Conservation (phyloP, 768 basidiomycete genomes). For the Leccinellum luteum region DNA sequence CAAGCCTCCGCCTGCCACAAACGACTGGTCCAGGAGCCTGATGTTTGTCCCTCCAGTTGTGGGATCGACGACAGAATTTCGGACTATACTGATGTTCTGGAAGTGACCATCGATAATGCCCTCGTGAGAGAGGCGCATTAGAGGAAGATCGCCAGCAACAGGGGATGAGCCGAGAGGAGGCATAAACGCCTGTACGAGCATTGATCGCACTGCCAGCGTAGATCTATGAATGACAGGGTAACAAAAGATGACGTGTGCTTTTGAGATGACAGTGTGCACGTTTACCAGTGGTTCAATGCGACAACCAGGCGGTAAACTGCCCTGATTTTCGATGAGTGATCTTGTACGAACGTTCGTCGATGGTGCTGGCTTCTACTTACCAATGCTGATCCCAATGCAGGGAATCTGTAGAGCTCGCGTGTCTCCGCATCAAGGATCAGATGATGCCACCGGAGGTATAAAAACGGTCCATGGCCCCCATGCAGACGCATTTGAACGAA, state of each 20-base stretch:
- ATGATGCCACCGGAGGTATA: background rate
- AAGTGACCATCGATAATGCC: background rate
- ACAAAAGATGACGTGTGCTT: background rate
- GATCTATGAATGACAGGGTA: background rate
- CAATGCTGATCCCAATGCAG: background rate
- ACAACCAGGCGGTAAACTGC: background rate
- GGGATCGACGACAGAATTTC: background rate
- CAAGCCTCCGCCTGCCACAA: background rate
- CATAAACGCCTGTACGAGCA: background rate
- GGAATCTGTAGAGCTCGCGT: background rate
- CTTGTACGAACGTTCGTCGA: background rate
- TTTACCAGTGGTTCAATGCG: background rate
- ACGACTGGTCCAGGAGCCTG: background rate
- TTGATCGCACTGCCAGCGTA: background rate
- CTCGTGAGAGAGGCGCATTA: conserved; percentile 1
- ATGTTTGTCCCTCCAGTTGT: background rate
- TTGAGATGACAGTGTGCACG: background rate
- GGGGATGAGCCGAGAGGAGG: background rate
- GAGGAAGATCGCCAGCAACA: background rate
- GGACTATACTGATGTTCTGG: background rate
- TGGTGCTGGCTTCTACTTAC: background rate
- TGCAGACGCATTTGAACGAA: background rate
- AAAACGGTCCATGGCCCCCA: background rate
- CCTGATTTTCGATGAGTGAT: background rate
- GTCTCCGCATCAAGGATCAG: background rate